A percentile compares a stretch with the other conserved stretches of the same genome.
Evolutionary conservation across 352 stramenopile species (phyloP).

Genomic region (Pythium brassicae): DNA sequence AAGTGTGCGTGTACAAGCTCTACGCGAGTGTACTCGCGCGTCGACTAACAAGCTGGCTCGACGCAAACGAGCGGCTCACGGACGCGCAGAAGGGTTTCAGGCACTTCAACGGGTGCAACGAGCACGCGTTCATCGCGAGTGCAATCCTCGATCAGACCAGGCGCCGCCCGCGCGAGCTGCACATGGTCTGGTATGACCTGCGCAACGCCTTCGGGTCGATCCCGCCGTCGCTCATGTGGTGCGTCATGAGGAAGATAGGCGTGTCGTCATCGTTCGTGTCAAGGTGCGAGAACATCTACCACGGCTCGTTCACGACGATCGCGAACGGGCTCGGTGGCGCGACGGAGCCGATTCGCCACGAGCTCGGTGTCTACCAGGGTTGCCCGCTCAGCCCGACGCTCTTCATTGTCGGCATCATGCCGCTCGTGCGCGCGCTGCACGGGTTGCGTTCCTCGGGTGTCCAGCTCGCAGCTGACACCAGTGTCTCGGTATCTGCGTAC

Average conservation of each 20-base stretch:
- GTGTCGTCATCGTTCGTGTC: not conserved
- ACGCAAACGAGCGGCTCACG: not conserved
- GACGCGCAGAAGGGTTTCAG: not conserved
- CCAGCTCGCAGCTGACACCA: not conserved
- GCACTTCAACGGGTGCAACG: not conserved
- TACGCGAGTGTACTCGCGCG: not conserved
- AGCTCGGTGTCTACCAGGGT: not conserved
- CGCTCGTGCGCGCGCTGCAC: not conserved
- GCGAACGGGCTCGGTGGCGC: not conserved
- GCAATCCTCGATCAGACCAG: not conserved
- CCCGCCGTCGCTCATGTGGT: not conserved
- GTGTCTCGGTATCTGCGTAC: not conserved
- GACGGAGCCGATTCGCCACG: not conserved
- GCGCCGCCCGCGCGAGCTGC: not conserved
- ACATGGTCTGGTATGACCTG: not conserved
- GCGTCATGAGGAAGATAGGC: not conserved
- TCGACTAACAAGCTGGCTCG: not conserved
- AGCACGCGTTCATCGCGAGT: not conserved
- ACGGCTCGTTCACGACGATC: not conserved
- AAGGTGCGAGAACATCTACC: not conserved
- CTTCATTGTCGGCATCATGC: not conserved
- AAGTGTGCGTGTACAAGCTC: not conserved
- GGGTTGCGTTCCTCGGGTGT: not conserved
- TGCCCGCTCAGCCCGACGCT: not conserved
- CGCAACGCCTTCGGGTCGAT: not conserved